phyloP scores from a whole-genome alignment of 345 rosid genomes.

The Sisymbrium irio region DNA sequence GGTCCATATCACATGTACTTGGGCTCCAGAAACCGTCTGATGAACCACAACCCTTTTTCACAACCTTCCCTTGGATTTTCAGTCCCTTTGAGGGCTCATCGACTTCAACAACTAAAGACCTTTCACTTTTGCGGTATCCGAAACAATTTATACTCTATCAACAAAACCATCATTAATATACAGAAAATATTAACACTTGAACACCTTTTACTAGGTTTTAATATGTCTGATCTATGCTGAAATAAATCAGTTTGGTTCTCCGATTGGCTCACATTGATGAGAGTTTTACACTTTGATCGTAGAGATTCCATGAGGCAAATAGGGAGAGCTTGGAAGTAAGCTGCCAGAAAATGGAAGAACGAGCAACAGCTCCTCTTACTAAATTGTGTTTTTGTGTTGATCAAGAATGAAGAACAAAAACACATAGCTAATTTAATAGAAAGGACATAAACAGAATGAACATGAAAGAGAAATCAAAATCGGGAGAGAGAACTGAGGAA shows the following conservation, averaged over 20 bases:
- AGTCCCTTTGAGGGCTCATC: constrained; percentile 30
- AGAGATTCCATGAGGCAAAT: constrained; percentile 27
- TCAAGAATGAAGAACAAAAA: constrained; percentile 20
- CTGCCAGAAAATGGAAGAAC: constrained; percentile 20
- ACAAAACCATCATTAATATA: background rate
- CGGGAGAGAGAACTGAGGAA: background rate
- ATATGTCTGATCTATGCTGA: background rate
- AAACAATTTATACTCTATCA: constrained; percentile 21
- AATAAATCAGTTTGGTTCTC: background rate
- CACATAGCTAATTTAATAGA: constrained; percentile 10
- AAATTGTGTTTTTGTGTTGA: constrained; percentile 10
- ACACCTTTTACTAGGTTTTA: background rate
- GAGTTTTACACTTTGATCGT: constrained; percentile 18
- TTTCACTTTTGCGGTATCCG: background rate
- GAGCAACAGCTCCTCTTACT: constrained; percentile 20
- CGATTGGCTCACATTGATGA: constrained; percentile 7
- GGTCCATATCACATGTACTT: constrained; percentile 19
- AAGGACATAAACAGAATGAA: background rate
- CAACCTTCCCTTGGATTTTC: constrained; percentile 29
- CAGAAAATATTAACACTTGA: background rate
- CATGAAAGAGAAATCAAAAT: background rate
- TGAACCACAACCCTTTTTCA: constrained; percentile 17
- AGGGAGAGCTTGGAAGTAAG: constrained; percentile 29
- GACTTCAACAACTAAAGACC: constrained; percentile 20
- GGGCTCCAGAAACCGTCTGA: constrained; percentile 24